Base-by-base conservation (phyloP, 2,329 filamentous ascomycete species). In the Arthroderma sp. region DNA sequence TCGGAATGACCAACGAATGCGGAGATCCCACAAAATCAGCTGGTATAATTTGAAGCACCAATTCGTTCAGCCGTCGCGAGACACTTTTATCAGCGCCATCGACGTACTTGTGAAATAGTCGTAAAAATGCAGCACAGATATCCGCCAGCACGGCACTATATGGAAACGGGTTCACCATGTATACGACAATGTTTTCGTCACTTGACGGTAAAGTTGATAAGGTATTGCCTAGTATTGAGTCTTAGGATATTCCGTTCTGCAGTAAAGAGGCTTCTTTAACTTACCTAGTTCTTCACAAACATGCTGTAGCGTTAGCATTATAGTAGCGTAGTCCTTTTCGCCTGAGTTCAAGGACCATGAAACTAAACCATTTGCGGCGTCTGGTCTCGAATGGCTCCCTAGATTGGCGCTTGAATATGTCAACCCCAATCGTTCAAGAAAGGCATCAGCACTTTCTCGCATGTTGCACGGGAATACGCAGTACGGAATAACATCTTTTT, bases 41-140 rank as follows among this genome's bases (percentile, higher is more conserved):
- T 0, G 77, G 75, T 9, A 81, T 56, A 28, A 80, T 66, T 51
- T 80, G 76, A 29, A 80, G 59, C 8, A 74, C 70, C 27, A 80
- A 58, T 47, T 79, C 75, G 41, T 62, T 58, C 27, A 62, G 51
- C 30, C 56, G 54, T 10, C 53, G 57, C 27, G 49, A 40, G 28
- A 59, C 52, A 31, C 59, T 56, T 38, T 55, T 58, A 11, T 64
- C 61, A 9, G 57, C 53, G 32, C 64, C 58, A 4, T 63, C 63
- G 39, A 68, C 59, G 48, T 77, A 75, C 40, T 70, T 66, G 50
- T 76, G 71, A 52, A 75, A 75, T 1, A 79, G 65, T 5, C 62
- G 57, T 66, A 72, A 72, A 56, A 78, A 79, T 15, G 73, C 72
- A 10, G 70, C 67, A 51, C 74, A 79, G 3, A 78, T 64, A 48